Evolutionary conservation across 169 alveolate genomes (phyloP), one percentile per base, ranked within the genome.

Genomic region (Babesia ovata): DNA sequence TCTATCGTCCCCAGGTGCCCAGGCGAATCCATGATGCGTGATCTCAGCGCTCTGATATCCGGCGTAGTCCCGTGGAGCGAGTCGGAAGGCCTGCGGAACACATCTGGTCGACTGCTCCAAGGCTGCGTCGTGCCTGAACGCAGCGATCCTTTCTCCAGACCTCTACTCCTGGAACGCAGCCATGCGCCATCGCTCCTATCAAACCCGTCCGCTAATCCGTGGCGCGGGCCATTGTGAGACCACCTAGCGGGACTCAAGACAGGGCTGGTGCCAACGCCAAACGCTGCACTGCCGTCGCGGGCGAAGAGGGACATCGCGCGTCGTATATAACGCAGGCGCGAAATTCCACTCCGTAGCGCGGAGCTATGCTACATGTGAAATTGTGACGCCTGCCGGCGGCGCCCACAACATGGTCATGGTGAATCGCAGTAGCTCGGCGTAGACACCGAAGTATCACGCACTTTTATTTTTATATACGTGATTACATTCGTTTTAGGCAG

Each of bases 11-110:
- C 24, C 2, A 49, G n/a, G 16, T 54, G 12, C 6, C 76, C 76
- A 0, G 76, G 76, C 4, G 76, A 67, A 52, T 67, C 76, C 48
- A 67, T 12, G 0, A 67, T 49, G 9, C 76, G 76, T 29, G 76
- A 67, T 28, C 66, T 50, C 9, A 67, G 65, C 65, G 76, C 76
- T 26, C 66, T 22, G n/a, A 50, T 7, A 12, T 67, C 76, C 42
- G 76, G 76, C 21, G 66, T 67, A 10, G 66, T 21, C n/a, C 76
- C 66, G 48, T 52, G 44, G n/a, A 49, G 24, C 29, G 52, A 44
- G 29, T 67, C 76, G 58, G 53, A 50, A 3, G 76, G 57, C 54
- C 33, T 67, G 50, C 48, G 48, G 29, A 50, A 13, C 21, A 14
- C 48, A 65, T 67, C 76, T 10, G 53, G 54, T 16, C 49, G 12